Percentiles rank a stretch among this genome's conserved stretches.
Conservation (phyloP, 176 grass and related monocot genomes). For the Musa beccarii region DNA sequence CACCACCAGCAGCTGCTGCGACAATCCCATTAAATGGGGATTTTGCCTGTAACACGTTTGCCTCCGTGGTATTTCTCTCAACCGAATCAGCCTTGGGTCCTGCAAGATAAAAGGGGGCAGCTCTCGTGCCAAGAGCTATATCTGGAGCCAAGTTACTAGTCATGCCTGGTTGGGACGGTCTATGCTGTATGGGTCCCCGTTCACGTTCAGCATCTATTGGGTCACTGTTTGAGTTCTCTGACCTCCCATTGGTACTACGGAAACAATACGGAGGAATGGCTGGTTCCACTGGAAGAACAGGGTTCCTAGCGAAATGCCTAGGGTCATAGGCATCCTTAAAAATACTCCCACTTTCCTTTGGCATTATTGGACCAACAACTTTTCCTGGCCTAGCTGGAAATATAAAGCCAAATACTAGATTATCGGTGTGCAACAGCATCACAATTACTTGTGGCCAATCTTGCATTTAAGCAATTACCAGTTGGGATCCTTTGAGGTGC, state of each 20-base stretch:
- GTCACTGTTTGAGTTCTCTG: constrained; percentile 1
- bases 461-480: constrained; percentile 30
- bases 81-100: no score
- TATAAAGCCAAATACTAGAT: constrained; percentile 2
- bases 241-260: constrained; percentile 11
- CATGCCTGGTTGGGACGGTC: constrained; percentile 29
- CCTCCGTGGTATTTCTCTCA: no score
- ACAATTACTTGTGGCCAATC: constrained; percentile 6
- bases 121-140: constrained; percentile 24
- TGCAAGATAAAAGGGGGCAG: constrained; percentile 19
- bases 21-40: constrained; percentile 26
- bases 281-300: constrained; percentile 11
- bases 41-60: no score
- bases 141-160: constrained; percentile 27
- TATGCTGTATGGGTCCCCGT: constrained; percentile 7
- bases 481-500: constrained; percentile 55
- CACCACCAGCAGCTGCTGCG: constrained; percentile 32
- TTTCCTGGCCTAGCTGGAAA: constrained; percentile 57
- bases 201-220: constrained; percentile 37
- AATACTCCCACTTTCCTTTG: constrained; percentile 13
- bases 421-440: neutral
- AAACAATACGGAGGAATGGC: constrained; percentile 33
- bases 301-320: constrained; percentile 33
- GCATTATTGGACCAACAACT: constrained; percentile 37
- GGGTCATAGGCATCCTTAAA: constrained; percentile 25